Percentiles rank a stretch among this genome's conserved stretches.
Evolutionary conservation across 192 early-diverging fungal species (phyloP).

Genomic region (Coemansia erecta): DNA sequence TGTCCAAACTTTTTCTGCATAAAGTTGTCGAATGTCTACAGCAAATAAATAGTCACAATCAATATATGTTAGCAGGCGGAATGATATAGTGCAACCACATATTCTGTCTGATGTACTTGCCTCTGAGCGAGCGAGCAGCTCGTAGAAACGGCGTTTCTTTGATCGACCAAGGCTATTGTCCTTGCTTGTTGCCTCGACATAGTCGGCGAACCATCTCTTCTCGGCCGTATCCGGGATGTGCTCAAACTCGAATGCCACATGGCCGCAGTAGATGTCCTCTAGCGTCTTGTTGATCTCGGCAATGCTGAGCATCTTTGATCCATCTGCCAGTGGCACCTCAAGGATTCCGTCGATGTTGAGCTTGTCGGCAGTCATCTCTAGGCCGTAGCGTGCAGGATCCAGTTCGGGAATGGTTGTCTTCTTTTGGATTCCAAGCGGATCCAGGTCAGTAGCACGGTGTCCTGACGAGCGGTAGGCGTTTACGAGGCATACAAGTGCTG

Average conservation of each 20-base stretch:
- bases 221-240: slow-evolving; percentile 87
- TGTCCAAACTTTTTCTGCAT: slow-evolving; percentile 97
- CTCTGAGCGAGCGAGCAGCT: slow-evolving; percentile 72
- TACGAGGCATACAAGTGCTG: slow-evolving; percentile 83
- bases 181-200: slow-evolving; percentile 64
- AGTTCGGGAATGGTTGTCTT: slow-evolving; percentile 63
- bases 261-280: slow-evolving; percentile 68
- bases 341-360: slow-evolving; percentile 78
- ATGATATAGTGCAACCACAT: background rate
- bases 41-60: slow-evolving; percentile 4
- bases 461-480: slow-evolving; percentile 76
- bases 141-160: slow-evolving; percentile 73
- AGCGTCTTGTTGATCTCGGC: slow-evolving; percentile 72
- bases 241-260: slow-evolving; percentile 93
- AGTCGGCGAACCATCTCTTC: slow-evolving; percentile 83
- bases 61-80: background rate
- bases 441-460: slow-evolving; percentile 79
- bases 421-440: slow-evolving; percentile 74
- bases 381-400: slow-evolving; percentile 80
- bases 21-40: slow-evolving; percentile 91
- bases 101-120: slow-evolving; percentile 52
- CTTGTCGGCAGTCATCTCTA: slow-evolving; percentile 55
- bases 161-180: slow-evolving; percentile 9
- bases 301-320: slow-evolving; percentile 57
- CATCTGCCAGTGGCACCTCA: slow-evolving; percentile 55